Evolutionary conservation across 768 basidiomycete genomes (phyloP).

Genomic region (Tulasnella sp.): DNA sequence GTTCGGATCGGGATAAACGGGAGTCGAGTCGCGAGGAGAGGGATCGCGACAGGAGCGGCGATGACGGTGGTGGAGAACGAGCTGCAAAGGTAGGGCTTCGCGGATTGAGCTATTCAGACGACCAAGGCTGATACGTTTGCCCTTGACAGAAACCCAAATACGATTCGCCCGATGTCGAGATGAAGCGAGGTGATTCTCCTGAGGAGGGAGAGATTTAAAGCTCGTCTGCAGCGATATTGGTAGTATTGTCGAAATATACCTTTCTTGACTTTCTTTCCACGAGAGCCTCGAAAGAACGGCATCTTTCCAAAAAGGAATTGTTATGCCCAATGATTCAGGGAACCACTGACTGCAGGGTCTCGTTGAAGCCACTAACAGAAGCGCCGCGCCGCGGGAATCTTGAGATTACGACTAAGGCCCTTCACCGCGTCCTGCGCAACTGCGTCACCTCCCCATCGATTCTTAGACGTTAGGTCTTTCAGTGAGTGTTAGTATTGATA

Average conservation of each 20-base stretch:
- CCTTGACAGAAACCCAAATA: slow-evolving; percentile 23
- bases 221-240: not conserved
- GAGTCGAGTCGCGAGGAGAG: slow-evolving; percentile 26
- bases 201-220: slow-evolving; percentile 82
- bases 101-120: slow-evolving; percentile 34
- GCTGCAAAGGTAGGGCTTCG: slow-evolving; percentile 29
- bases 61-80: slow-evolving; percentile 35
- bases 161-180: slow-evolving; percentile 7
- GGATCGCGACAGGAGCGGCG: slow-evolving; percentile 21
- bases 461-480: not conserved
- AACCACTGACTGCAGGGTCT: not conserved
- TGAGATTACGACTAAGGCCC: slow-evolving; percentile 6
- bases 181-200: slow-evolving; percentile 59
- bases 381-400: slow-evolving; percentile 10
- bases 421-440: slow-evolving; percentile 8
- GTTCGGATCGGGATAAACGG: slow-evolving; percentile 34
- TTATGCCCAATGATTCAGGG: not conserved
- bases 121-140: slow-evolving; percentile 35
- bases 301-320: not conserved
- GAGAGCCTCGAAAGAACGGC: not conserved
- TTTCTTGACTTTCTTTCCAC: not conserved
- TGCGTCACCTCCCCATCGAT: not conserved
- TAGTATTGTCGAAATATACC: not conserved
- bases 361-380: not conserved
- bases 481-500: not conserved